Evolutionary conservation across 2,329 filamentous ascomycete genomes (phyloP).

Genomic region (Metarhizium humberi): DNA sequence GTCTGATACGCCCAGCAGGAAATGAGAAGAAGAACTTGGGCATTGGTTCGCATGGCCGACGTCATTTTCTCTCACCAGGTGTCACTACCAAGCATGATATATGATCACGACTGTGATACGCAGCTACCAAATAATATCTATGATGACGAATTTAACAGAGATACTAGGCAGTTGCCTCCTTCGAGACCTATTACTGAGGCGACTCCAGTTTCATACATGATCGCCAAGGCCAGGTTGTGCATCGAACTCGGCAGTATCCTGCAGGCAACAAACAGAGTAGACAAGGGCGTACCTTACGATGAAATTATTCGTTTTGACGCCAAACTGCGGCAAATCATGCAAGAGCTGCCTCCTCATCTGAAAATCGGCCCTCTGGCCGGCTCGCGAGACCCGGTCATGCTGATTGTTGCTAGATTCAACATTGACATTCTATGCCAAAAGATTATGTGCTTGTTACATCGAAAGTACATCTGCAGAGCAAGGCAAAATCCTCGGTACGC

Average conservation of each 20-base stretch:
- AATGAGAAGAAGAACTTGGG: constrained; percentile 62
- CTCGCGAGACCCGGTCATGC: constrained; percentile 68
- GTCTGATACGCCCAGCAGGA: constrained; percentile 34
- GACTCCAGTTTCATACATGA: constrained; percentile 72
- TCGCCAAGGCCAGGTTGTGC: constrained; percentile 60
- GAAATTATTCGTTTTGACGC: constrained; percentile 54
- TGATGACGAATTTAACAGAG: constrained; percentile 68
- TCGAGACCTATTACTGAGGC: constrained; percentile 59
- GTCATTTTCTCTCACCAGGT: constrained; percentile 70
- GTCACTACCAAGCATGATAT: constrained; percentile 59
- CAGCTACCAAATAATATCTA: constrained; percentile 69
- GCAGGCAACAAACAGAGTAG: constrained; percentile 50
- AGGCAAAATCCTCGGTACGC: constrained; percentile 71
- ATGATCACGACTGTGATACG: constrained; percentile 66
- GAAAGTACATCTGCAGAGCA: constrained; percentile 74
- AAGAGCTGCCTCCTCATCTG: constrained; percentile 70
- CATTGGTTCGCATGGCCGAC: constrained; percentile 63
- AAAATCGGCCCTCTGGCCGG: constrained; percentile 67
- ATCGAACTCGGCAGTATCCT: constrained; percentile 64
- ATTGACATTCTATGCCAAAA: constrained; percentile 83
- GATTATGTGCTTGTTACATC: constrained; percentile 79
- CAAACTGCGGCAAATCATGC: constrained; percentile 49
- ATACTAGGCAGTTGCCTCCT: constrained; percentile 57
- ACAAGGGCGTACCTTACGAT: constrained; percentile 49
- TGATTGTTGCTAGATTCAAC: constrained; percentile 78